A percentile compares a stretch with the other conserved stretches of the same genome.
Conservation (phyloP, 371 early-diverging fungal genomes). For the Rhizopus arrhizus region DNA sequence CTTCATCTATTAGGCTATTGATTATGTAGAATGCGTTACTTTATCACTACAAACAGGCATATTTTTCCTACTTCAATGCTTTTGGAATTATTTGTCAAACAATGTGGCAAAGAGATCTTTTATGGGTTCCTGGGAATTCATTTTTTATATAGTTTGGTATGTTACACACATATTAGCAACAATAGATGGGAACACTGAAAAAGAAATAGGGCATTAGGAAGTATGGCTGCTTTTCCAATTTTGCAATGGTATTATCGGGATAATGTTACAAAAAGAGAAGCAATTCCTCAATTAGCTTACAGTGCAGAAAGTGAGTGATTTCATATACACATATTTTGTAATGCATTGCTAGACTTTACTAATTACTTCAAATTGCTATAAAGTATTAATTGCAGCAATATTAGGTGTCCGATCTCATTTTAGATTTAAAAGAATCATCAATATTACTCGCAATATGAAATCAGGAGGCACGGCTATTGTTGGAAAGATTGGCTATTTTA, state of each 20-base stretch:
- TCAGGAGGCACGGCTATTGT: slow-evolving; percentile 18
- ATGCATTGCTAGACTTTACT: neutral
- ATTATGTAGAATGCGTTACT: slow-evolving; percentile 35
- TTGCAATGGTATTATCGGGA: slow-evolving; percentile 45
- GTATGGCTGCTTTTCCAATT: slow-evolving; percentile 49
- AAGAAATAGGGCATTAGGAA: slow-evolving; percentile 36
- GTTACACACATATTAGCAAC: neutral
- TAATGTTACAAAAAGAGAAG: slow-evolving; percentile 31
- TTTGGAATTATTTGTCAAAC: slow-evolving; percentile 47
- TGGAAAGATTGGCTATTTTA: slow-evolving; percentile 48
- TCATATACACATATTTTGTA: neutral
- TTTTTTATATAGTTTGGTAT: slow-evolving; percentile 41
- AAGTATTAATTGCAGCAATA: slow-evolving; percentile 39
- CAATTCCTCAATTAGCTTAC: slow-evolving; percentile 50
- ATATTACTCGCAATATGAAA: slow-evolving; percentile 21
- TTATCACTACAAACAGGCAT: slow-evolving; percentile 36
- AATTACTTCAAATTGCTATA: neutral
- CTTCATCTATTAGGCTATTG: slow-evolving; percentile 34
- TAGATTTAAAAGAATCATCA: slow-evolving; percentile 40
- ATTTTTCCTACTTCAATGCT: slow-evolving; percentile 44
- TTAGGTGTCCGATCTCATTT: slow-evolving; percentile 47
- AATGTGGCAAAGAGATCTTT: slow-evolving; percentile 41
- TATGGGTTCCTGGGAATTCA: slow-evolving; percentile 45
- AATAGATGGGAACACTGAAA: neutral
- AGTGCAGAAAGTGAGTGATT: slow-evolving; percentile 39